Base-by-base conservation (phyloP, 2,329 filamentous ascomycete species). In the Fusarium sp. region DNA sequence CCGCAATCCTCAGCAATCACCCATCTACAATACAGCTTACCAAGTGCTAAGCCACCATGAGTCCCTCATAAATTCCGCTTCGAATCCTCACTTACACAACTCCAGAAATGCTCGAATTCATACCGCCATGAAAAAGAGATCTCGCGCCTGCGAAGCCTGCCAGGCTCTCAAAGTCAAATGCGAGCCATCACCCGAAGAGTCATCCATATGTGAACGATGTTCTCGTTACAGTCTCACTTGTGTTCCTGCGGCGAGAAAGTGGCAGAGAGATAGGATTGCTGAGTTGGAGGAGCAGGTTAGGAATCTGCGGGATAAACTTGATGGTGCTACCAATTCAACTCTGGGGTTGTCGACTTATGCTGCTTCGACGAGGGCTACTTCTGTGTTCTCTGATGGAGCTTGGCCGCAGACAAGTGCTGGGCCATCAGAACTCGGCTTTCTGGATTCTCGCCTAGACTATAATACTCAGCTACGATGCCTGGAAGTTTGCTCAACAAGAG, bases 161-260 rank as follows among this genome's bases (percentile, higher is more conserved):
- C 69, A 72, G 38, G 59, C 63, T 25, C 63, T 72, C 31, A 72
- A 72, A 49, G 56, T 72, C 55, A 72, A 69, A 41, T 72, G 69
- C 60, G 64, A 72, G 5, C 64, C 38, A n/a, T 60, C 58, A 1
- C 14, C 62, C 2, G 37, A 37, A 15, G 51, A 57, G 16, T 31
- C 35, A 27, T 55, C 55, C 4, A 23, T 52, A 19, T 72, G 69
- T 57, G 69, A 69, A 23, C 55, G 69, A 46, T 72, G 69, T 15
- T 48, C 41, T 23, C 69, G 69, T 18, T 51, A 49, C 23, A 60
- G 5, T 27, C 52, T 72, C 41, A 60, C 29, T 4, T 72, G 69
- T n/a, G 63, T 58, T 1, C 69, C 69, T 14, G 69, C 64, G 2
- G 69, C 69, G 6, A 64, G 69, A 4, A 67, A 59, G 29, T 72